Evolutionary conservation across 1,284 basidiomycete genomes (phyloP).

Genomic region (Papiliotrema flavescens): DNA sequence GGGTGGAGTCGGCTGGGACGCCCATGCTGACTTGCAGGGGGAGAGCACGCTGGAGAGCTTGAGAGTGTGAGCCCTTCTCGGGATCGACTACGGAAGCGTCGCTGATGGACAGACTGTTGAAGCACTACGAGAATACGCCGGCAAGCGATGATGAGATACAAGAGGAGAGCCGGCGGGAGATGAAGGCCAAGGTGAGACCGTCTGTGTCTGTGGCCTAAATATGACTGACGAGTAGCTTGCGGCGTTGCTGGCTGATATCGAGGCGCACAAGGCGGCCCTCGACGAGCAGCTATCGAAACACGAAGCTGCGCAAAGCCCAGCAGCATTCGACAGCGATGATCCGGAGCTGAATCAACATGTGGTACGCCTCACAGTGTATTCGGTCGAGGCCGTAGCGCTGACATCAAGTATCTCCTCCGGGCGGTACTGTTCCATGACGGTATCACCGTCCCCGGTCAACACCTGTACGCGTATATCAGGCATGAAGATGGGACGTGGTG

Average conservation of each 20-base stretch:
- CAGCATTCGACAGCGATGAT: slow-evolving; percentile 35
- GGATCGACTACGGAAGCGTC: not conserved
- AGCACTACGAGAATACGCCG: slow-evolving; percentile 16
- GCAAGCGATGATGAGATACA: slow-evolving; percentile 11
- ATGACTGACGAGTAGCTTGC: slow-evolving; percentile 15
- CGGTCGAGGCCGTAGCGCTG: no score
- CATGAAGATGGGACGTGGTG: slow-evolving; percentile 33
- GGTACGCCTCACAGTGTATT: no score
- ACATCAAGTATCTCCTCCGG: slow-evolving; percentile 26
- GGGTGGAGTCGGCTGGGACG: slow-evolving; percentile 1
- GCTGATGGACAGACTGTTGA: slow-evolving; percentile 22
- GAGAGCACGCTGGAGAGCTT: slow-evolving; percentile 25
- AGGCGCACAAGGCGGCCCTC: slow-evolving; percentile 19
- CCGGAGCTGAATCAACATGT: slow-evolving; percentile 21
- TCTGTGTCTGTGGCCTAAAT: not conserved
- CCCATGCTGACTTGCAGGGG: slow-evolving; percentile 12
- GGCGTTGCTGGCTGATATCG: slow-evolving; percentile 14
- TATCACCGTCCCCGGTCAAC: slow-evolving; percentile 26
- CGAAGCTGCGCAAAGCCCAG: slow-evolving; percentile 12
- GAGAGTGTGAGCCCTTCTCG: slow-evolving; percentile 13
- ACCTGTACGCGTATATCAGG: slow-evolving; percentile 36
- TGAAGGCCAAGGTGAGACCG: slow-evolving; percentile 32
- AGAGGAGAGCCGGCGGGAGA: slow-evolving; percentile 17
- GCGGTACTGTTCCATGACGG: slow-evolving; percentile 41
- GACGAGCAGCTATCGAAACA: slow-evolving; percentile 23